Evolutionary conservation across 1,139 yeast genomes (phyloP), one percentile per base, ranked within the genome.

Genomic region (Blastobotrys capitulatus): DNA sequence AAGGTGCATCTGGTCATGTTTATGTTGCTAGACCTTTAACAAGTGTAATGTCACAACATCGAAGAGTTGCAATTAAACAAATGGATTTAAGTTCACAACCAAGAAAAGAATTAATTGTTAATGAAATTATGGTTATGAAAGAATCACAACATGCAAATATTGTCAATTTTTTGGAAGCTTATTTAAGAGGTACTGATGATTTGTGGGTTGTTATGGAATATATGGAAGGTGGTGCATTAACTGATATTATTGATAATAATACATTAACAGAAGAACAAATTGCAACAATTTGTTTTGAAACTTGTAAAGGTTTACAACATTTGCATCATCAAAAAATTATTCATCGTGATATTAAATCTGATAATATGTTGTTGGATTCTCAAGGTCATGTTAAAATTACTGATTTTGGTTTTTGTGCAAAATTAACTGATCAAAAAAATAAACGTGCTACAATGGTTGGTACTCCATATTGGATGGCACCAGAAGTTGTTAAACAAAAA

Each of bases 401-500:
- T 2, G 98, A 92, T 72, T 92, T 92, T 69, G 98, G 98, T 0
- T 92, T 92, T 73, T 92, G 98, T 71, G 98, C 98, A 25, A 89
- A 89, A 67, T 75, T 92, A 59, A 92, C 97, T 1, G 95, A 87
- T 56, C 92, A 88, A 65, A 81, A 94, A 69, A 85, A 85, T 56
- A 92, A 92, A 68, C 79, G 98, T 56, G 97, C 97, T 9, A 92
- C 98, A 0, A 89, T 92, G 97, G 98, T 90, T 5, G 98, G 98
- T 37, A 92, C 98, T 0, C 98, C 98, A 12, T 92, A 92, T 67
- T 92, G 98, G 98, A 92, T 92, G 98, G 98, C 98, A 0, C 98
- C 98, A 2, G 98, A 92, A 70, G 97, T 92, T 45, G 97, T 92
- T 48, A 87, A 89, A 68, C 97, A 90, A 62, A 88, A 89, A 68